A percentile compares a stretch with the other conserved stretches of the same genome.
Conservation (phyloP, 1,284 basidiomycete genomes). For the Lignosus rhinocerotis region DNA sequence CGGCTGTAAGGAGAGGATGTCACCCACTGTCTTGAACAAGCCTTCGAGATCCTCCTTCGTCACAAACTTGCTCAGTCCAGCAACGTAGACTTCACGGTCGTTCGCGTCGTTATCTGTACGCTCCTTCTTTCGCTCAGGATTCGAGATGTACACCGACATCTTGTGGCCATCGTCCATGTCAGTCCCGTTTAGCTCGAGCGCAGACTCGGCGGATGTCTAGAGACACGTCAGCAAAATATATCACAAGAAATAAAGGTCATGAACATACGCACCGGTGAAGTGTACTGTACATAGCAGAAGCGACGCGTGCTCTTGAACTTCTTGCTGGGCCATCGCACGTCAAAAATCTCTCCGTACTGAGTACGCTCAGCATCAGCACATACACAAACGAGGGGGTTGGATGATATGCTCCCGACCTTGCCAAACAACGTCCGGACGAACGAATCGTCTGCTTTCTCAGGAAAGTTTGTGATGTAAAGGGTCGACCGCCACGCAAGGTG, state of each 20-base stretch:
- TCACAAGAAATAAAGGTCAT: background rate
- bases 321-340: conserved; percentile 97
- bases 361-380: background rate
- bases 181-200: conserved; percentile 75
- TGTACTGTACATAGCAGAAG: conserved; percentile 95
- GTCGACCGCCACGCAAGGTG: conserved; percentile 94
- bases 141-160: conserved; percentile 86
- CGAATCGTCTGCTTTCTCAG: conserved; percentile 81
- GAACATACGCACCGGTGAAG: conserved; percentile 64
- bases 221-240: background rate
- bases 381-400: background rate
- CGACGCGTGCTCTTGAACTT: conserved; percentile 89
- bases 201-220: conserved; percentile 73
- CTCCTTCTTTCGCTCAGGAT: conserved; percentile 86
- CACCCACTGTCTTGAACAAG: conserved; percentile 70
- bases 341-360: conserved; percentile 88
- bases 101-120: conserved; percentile 85
- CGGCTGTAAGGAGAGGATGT: background rate
- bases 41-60: conserved; percentile 74
- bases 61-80: conserved; percentile 77
- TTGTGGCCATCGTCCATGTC: conserved; percentile 69
- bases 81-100: conserved; percentile 83
- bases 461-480: conserved; percentile 96
- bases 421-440: conserved; percentile 77
- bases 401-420: conserved; percentile 51